Evolutionary conservation across 2,329 filamentous ascomycete species (phyloP).

Genomic region (Hypoxylon sp.): DNA sequence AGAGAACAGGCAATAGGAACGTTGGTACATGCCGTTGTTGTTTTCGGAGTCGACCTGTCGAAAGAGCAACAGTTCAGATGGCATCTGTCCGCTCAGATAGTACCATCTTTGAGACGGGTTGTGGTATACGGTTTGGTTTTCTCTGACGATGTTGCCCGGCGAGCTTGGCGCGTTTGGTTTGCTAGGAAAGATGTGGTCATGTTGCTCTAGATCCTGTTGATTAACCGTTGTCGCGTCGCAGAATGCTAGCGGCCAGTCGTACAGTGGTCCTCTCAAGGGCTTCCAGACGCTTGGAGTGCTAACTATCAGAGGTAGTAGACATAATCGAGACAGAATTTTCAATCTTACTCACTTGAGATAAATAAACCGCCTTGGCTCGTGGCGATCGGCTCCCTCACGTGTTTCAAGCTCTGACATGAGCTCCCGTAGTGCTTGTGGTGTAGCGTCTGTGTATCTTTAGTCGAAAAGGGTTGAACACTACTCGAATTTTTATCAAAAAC

Average conservation of each 20-base stretch:
- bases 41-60: not conserved
- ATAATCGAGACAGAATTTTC: not conserved
- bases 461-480: no score
- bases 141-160: not conserved
- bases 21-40: not conserved
- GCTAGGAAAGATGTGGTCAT: not conserved
- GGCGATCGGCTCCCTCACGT: not conserved
- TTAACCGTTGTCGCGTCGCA: not conserved
- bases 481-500: no score
- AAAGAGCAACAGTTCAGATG: not conserved
- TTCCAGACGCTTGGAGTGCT: not conserved
- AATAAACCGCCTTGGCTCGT: not conserved
- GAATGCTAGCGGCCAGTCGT: not conserved
- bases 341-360: not conserved
- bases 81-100: not conserved
- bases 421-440: not conserved
- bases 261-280: not conserved
- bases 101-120: not conserved
- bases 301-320: not conserved
- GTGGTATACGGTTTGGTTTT: not conserved
- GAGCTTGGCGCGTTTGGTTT: not conserved
- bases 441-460: not conserved
- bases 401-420: not conserved
- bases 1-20: not conserved
- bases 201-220: not conserved